A percentile compares a stretch with the other conserved stretches of the same genome.
Evolutionary conservation across 345 rosid species (phyloP).

Genomic region (Aquilaria sinensis): DNA sequence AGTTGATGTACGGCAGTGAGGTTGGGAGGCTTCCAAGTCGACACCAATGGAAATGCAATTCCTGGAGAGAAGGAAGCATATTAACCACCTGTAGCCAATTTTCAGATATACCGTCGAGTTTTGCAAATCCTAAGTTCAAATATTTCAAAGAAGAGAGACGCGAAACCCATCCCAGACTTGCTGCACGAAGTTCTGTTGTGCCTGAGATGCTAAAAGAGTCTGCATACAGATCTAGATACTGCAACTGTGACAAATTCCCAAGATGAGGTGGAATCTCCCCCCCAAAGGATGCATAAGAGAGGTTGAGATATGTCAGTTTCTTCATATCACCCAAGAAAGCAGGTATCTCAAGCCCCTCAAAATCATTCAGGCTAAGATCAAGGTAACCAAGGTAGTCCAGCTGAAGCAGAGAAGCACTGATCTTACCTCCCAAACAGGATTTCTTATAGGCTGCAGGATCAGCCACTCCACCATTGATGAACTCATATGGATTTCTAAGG

Average conservation of each 20-base stretch:
- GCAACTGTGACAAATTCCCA: constrained; percentile 12
- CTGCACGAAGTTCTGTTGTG: constrained; percentile 6
- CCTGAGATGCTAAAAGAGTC: constrained; percentile 20
- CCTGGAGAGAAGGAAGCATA: constrained; percentile 29
- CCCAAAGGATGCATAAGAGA: constrained; percentile 20
- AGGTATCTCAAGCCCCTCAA: constrained; percentile 24
- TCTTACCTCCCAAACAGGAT: constrained; percentile 23
- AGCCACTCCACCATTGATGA: constrained; percentile 8
- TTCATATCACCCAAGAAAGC: constrained; percentile 17
- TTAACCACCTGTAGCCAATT: constrained; percentile 36
- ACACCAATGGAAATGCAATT: constrained; percentile 29
- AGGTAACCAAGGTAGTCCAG: constrained; percentile 14
- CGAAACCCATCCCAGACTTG: constrained; percentile 35
- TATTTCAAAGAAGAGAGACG: constrained; percentile 30
- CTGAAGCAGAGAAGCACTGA: constrained; percentile 19
- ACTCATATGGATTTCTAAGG: constrained; percentile 18
- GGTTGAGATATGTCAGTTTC: constrained; percentile 25
- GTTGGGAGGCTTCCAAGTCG: constrained; percentile 29
- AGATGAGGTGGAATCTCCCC: constrained; percentile 26
- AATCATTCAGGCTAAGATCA: constrained; percentile 33
- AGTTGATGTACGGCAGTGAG: constrained; percentile 25
- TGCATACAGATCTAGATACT: constrained; percentile 14
- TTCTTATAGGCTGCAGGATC: constrained; percentile 8
- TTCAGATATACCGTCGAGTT: constrained; percentile 24
- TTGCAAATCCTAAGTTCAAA: constrained; percentile 33